Evolutionary conservation across 345 rosid genomes (phyloP).

Genomic region (Sisymbrium irio): DNA sequence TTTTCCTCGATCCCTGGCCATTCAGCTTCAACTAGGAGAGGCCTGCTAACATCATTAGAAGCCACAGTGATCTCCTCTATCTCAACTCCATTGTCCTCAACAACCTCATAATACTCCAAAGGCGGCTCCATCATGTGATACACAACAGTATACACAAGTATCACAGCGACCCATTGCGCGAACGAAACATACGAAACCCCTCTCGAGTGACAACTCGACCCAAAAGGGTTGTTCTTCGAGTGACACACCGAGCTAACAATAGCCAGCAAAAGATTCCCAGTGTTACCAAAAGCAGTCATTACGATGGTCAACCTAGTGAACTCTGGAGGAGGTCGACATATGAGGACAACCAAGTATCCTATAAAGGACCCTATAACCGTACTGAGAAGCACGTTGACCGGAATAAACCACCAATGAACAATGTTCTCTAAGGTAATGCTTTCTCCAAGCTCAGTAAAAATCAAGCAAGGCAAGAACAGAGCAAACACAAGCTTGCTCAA

Average conservation of each 20-base stretch:
- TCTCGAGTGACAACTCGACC: conserved; percentile 57
- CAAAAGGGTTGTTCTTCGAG: conserved; percentile 61
- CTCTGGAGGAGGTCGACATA: conserved; percentile 83
- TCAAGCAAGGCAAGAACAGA: conserved; percentile 83
- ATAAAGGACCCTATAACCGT: conserved; percentile 60
- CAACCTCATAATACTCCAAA: conserved; percentile 72
- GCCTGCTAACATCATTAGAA: conserved; percentile 49
- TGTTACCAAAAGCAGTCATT: conserved; percentile 94
- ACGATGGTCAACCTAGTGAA: conserved; percentile 71
- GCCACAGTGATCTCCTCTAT: conserved; percentile 42
- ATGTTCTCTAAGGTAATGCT: conserved; percentile 56
- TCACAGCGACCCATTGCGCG: conserved; percentile 89
- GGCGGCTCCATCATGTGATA: conserved; percentile 99
- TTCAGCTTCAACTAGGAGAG: conserved; percentile 87
- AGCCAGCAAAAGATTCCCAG: conserved; percentile 79
- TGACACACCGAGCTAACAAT: conserved; percentile 87
- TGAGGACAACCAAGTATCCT: conserved; percentile 63
- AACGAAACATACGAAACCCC: conserved; percentile 93
- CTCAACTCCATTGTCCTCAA: conserved; percentile 57
- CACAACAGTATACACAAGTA: conserved; percentile 94
- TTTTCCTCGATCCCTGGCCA: conserved; percentile 97
- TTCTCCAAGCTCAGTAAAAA: conserved; percentile 88
- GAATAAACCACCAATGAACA: conserved; percentile 85
- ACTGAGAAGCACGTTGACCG: conserved; percentile 75
- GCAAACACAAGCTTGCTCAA: conserved; percentile 93